These are phyloP conservation scores for Macrotyloma uniflorum DNA, from an alignment of 306 rosid genomes.

Conservation along the genomic window DNA sequence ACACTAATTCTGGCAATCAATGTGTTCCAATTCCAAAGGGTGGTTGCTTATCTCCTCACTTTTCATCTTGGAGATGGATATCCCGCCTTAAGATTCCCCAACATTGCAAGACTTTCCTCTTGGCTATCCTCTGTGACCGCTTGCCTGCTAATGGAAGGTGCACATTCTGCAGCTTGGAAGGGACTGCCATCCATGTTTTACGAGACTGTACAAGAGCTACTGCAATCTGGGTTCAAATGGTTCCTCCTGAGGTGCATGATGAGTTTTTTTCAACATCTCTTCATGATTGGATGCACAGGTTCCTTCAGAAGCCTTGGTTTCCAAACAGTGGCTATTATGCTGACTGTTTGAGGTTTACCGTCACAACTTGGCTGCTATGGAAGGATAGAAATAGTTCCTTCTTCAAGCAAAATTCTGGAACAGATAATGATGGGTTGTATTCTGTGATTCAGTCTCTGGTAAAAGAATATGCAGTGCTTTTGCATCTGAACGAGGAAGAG, in stretches of 20 bases:
- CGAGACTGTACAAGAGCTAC: slow-evolving; percentile 21
- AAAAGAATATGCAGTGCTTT: slow-evolving; percentile 10
- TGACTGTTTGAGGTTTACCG: slow-evolving; percentile 32
- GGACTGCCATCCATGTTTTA: slow-evolving; percentile 17
- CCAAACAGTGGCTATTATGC: slow-evolving; percentile 8
- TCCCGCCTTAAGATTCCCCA: slow-evolving; percentile 21
- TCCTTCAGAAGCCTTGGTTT: slow-evolving; percentile 25
- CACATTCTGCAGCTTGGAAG: slow-evolving; percentile 28
- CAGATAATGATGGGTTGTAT: slow-evolving; percentile 22
- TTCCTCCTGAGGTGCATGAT: slow-evolving; percentile 6
- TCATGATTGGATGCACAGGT: slow-evolving; percentile 38
- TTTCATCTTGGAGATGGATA: slow-evolving; percentile 27
- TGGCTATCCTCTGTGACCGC: slow-evolving; percentile 30
- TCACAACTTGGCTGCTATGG: slow-evolving; percentile 29
- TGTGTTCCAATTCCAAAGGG: neutral
- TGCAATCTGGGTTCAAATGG: slow-evolving; percentile 21
- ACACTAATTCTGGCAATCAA: slow-evolving; percentile 16
- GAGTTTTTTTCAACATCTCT: slow-evolving; percentile 33
- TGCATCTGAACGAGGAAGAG: neutral
- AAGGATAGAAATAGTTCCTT: slow-evolving; percentile 23
- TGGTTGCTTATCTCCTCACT: neutral
- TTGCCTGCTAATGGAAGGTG: slow-evolving; percentile 13
- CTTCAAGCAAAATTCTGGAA: neutral
- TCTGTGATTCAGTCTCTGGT: slow-evolving; percentile 32
- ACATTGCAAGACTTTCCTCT: slow-evolving; percentile 28